These are phyloP conservation scores for Tricladium varicosporioides DNA, from an alignment of 2,329 filamentous ascomycete genomes.

Conservation along the genomic window DNA sequence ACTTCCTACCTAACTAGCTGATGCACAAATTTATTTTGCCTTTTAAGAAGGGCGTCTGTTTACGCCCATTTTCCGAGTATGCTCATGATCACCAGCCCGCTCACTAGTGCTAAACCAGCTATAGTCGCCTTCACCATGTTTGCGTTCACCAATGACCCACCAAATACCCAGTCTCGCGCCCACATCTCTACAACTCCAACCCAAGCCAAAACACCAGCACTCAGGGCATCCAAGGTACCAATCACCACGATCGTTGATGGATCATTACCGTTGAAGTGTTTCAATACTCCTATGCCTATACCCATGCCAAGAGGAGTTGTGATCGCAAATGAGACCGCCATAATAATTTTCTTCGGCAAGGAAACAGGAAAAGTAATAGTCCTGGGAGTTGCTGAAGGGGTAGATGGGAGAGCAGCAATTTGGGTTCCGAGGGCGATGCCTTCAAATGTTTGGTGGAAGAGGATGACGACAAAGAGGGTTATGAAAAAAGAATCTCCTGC, in stretches of 20 bases:
- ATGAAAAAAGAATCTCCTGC: slow-evolving; percentile 54
- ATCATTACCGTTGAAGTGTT: slow-evolving; percentile 72
- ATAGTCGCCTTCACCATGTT: slow-evolving; percentile 42
- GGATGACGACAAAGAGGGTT: slow-evolving; percentile 63
- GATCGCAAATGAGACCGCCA: slow-evolving; percentile 47
- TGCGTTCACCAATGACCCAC: slow-evolving; percentile 46
- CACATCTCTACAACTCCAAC: slow-evolving; percentile 79
- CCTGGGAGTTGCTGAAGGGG: neutral
- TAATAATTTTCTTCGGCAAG: neutral
- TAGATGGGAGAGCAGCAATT: slow-evolving; percentile 52
- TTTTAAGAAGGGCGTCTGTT: too few relatives aligned
- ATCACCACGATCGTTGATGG: slow-evolving; percentile 66
- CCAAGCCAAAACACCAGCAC: slow-evolving; percentile 76
- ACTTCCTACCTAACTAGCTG: too few relatives aligned
- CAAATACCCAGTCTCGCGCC: slow-evolving; percentile 70
- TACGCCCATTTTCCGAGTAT: slow-evolving; percentile 71
- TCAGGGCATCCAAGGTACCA: slow-evolving; percentile 71
- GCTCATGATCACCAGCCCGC: slow-evolving; percentile 68
- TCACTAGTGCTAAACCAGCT: slow-evolving; percentile 53
- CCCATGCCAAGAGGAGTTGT: slow-evolving; percentile 79
- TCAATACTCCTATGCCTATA: slow-evolving; percentile 71
- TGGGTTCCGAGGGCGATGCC: slow-evolving; percentile 71
- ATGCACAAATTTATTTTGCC: too few relatives aligned
- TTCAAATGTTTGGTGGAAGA: slow-evolving; percentile 79
- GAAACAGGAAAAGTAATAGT: neutral